Base-by-base conservation (phyloP, 2,329 filamentous ascomycete genomes). In the Aspergillus bombycis region DNA sequence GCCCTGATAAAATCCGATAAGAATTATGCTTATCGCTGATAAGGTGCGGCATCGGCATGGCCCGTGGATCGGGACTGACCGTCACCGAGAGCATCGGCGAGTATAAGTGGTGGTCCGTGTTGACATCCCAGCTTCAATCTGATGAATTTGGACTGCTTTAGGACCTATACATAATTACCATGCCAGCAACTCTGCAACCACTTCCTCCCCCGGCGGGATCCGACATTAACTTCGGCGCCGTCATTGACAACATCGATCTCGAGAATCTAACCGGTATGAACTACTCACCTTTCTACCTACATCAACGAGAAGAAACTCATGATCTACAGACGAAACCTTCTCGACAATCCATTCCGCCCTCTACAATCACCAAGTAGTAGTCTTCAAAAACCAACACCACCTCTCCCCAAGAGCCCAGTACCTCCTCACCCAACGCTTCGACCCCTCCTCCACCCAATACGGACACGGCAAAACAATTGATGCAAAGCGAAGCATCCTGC, bases 401-500 rank as follows among this genome's bases (percentile, higher is more conserved):
- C 80, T 89, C 28, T 86, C 89, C 0, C 88, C 91, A 1, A 87
- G 86, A 72, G 88, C 90, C 9, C 91, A 94, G 73, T 94, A 89
- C 71, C 86, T 90, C 67, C 82, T 94, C 46, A 94, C 91, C 2
- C 87, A 86, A 57, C 86, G 86, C 61, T 94, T 94, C 77, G 91
- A 94, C 70, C 90, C 91, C 0, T 72, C 81, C 7, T 83, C 84
- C 1, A 83, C 83, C 16, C 84, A 84, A 16, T 94, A 94, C 76
- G 91, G 91, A 19, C 91, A 93, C 74, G 91, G 90, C 72, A 91
- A 90, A 78, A 91, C 89, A 0, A 81, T 92, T 55, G 90, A 92
- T 69, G 83, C 83, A 9, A 88, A 88, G 74, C 85, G 83, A 58
- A 83, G 79, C 61, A 88, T 94, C 70, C 83, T 94, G 21, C 90